Base-by-base conservation (phyloP, 768 basidiomycete species). In the Auriscalpium orientale region DNA sequence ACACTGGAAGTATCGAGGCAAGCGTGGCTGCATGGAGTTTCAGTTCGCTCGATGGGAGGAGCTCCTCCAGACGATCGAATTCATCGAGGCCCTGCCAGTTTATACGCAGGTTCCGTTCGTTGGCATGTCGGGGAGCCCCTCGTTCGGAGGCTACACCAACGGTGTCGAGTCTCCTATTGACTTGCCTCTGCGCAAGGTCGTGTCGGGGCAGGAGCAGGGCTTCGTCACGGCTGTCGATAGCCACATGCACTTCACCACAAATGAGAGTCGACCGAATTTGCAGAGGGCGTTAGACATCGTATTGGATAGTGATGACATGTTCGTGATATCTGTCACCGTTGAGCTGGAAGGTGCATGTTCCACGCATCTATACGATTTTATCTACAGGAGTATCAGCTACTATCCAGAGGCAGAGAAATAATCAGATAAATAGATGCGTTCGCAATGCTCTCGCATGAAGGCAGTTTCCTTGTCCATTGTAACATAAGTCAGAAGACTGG, bases 401-500 rank as follows among this genome's bases (percentile, higher is more conserved):
- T 18, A 55, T 8, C 55, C 58, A 40, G 55, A 47, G 18, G 53
- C 7, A 4, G 28, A 28, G 28, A 28, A 28, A 28, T 28, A 28
- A 28, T 5, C 7, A 28, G 7, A 28, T 28, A 28, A 4, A 28
- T 28, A 28, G 28, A 28, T 28, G 28, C 5, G 5, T 28, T 28
- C 28, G 4, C 5, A 28, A 28, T 7, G 28, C 28, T 28, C 28
- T 28, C 28, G 28, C 28, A 28, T 28, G 28, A n/a, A n/a, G n/a
- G n/a, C n/a, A n/a, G n/a, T n/a, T n/a, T 28, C 28, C 28, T 28
- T 28, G 28, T 28, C 2, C 28, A 28, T 28, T 28, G 2, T 28
- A 28, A 4, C 40, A 33, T 36, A 38, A 20, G 46, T 50, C 37
- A 93, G 68, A 98, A 95, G 36, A 93, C 88, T 3, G 95, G 94